Conservation (phyloP, 768 basidiomycete genomes). For the Calvatia gigantea region DNA sequence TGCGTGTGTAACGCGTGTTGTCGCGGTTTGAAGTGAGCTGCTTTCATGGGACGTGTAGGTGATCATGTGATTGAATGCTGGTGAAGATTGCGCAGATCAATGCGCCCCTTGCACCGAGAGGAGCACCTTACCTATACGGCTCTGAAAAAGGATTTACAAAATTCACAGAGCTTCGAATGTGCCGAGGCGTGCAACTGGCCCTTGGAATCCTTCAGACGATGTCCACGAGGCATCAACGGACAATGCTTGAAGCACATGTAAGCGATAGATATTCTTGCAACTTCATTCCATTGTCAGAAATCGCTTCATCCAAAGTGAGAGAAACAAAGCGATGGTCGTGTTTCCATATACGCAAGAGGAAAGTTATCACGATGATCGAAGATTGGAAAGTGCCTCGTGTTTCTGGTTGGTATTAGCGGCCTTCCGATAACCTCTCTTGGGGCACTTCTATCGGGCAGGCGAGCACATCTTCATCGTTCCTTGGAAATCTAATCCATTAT, state of each 20-base stretch:
- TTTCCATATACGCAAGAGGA: background rate
- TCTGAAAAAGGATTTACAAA: too few species aligned
- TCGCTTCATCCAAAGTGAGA: background rate
- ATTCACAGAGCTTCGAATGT: background rate
- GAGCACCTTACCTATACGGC: too few species aligned
- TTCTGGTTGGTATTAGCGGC: too few species aligned
- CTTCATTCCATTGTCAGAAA: too few species aligned
- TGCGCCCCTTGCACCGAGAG: too few species aligned
- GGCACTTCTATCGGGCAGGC: slow-evolving; percentile 5
- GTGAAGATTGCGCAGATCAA: too few species aligned
- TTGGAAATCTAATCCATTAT: background rate
- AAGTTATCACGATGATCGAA: background rate
- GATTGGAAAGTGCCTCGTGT: background rate
- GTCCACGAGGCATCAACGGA: background rate
- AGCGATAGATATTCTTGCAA: too few species aligned
- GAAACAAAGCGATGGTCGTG: background rate
- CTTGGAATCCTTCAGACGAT: background rate
- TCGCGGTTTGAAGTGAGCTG: background rate
- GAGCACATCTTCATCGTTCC: background rate
- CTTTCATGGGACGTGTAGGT: too few species aligned
- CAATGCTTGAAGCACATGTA: background rate
- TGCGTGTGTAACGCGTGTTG: background rate
- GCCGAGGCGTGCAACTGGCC: background rate
- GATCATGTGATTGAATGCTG: too few species aligned
- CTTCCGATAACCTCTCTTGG: background rate